Conservation (phyloP, 2,329 filamentous ascomycete species). For the Aspergillus sp. region DNA sequence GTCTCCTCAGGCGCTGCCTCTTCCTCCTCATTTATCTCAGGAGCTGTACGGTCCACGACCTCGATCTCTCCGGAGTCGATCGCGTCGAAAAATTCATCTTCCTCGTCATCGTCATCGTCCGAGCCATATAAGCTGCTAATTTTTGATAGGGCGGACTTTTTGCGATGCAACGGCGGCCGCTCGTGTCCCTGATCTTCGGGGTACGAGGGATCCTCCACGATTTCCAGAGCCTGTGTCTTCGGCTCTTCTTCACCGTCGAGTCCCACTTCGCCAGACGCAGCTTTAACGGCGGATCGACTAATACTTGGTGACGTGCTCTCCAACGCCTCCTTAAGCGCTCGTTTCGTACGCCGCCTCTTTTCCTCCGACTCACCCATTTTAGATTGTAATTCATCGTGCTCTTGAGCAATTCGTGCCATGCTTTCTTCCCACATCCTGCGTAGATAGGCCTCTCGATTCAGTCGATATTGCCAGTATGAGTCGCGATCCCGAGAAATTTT, state of each 20-base stretch:
- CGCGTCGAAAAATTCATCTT: slow-evolving; percentile 94
- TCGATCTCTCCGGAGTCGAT: slow-evolving; percentile 91
- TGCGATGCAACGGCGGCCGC: slow-evolving; percentile 49
- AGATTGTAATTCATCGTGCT: slow-evolving; percentile 88
- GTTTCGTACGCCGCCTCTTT: slow-evolving; percentile 86
- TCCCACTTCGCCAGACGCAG: slow-evolving; percentile 30
- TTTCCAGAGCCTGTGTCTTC: slow-evolving; percentile 23
- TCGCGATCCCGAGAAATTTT: slow-evolving; percentile 93
- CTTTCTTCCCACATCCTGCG: slow-evolving; percentile 98
- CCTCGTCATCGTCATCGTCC: slow-evolving; percentile 70
- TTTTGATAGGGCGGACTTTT: slow-evolving; percentile 66
- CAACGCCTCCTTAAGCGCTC: slow-evolving; percentile 81
- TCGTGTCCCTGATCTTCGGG: slow-evolving; percentile 5
- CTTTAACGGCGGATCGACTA: slow-evolving; percentile 37
- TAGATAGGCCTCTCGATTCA: slow-evolving; percentile 88
- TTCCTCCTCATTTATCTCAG: slow-evolving; percentile 46
- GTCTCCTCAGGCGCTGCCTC: slow-evolving; percentile 44
- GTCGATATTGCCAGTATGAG: slow-evolving; percentile 92
- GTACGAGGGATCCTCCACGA: slow-evolving; percentile 13
- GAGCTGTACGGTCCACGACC: slow-evolving; percentile 58
- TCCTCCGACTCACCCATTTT: slow-evolving; percentile 85
- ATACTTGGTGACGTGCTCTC: slow-evolving; percentile 53
- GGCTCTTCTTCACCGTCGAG: slow-evolving; percentile 33
- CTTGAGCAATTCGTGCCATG: slow-evolving; percentile 93
- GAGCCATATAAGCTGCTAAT: slow-evolving; percentile 70